Percentiles rank a stretch among this genome's conserved stretches.
phyloP scores from a whole-genome alignment of 495 filamentous ascomycete genomes.

The Aspergillus sclerotioniger region DNA sequence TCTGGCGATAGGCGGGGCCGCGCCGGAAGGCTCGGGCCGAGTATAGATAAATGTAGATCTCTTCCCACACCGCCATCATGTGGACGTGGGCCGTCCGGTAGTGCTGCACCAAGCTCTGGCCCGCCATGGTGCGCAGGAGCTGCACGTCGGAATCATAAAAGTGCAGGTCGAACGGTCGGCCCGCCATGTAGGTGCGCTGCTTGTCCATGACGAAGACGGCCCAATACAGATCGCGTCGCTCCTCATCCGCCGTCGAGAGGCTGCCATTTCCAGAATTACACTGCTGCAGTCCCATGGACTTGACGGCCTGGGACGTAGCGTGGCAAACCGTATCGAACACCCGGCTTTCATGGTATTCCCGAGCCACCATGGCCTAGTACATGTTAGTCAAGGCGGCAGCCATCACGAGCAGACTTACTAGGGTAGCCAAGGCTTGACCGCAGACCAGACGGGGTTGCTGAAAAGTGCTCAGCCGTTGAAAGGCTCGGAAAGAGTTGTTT shows the following conservation, averaged over 20 bases:
- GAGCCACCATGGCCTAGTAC: neutral
- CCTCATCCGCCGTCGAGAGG: neutral
- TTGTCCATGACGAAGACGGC: neutral
- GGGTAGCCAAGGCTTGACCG: neutral
- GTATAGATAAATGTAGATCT: neutral
- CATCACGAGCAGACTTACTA: neutral
- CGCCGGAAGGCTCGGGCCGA: neutral
- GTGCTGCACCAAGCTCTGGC: neutral
- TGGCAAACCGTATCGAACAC: neutral
- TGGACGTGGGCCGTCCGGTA: neutral
- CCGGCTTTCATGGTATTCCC: neutral
- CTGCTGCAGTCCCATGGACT: neutral
- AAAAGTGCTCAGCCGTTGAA: neutral
- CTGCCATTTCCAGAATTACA: neutral
- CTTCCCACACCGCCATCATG: neutral
- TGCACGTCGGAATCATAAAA: neutral
- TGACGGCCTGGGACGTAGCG: neutral
- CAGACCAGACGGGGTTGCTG: neutral
- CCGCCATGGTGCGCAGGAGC: neutral
- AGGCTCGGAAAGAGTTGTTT: conserved; percentile 1
- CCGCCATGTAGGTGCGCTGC: neutral
- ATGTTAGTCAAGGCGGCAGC: neutral
- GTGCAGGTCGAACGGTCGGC: neutral
- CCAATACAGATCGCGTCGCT: neutral
- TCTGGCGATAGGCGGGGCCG: neutral